A percentile compares a stretch with the other conserved stretches of the same genome.
These are phyloP conservation scores for Leccinum variabile DNA, from an alignment of 1,284 basidiomycete species.

Conservation along the genomic window DNA sequence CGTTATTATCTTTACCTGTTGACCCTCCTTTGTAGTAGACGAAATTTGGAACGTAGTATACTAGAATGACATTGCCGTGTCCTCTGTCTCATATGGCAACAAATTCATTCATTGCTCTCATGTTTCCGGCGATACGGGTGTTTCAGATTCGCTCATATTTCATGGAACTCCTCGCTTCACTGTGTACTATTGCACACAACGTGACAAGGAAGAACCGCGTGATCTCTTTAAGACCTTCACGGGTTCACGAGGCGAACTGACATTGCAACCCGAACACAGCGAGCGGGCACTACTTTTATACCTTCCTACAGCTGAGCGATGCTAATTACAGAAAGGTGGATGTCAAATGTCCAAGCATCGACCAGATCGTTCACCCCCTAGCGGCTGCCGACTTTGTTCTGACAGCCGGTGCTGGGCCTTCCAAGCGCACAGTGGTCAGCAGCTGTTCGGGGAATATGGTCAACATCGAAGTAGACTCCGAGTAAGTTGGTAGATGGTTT, in stretches of 20 bases:
- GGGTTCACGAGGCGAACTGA: constrained; percentile 79
- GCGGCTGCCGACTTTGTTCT: constrained; percentile 75
- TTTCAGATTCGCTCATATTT: constrained; percentile 83
- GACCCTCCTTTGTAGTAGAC: no score
- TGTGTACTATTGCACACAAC: constrained; percentile 76
- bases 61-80: background rate
- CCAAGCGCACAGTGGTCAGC: constrained; percentile 52
- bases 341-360: constrained; percentile 70
- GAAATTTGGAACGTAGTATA: no score
- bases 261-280: constrained; percentile 76
- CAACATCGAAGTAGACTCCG: constrained; percentile 75
- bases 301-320: constrained; percentile 81
- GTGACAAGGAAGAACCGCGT: constrained; percentile 61
- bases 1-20: no score
- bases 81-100: constrained; percentile 4
- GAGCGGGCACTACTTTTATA: constrained; percentile 91
- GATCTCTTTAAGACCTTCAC: constrained; percentile 65
- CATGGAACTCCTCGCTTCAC: constrained; percentile 90
- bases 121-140: constrained; percentile 93
- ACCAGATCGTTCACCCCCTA: constrained; percentile 86
- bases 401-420: constrained; percentile 41
- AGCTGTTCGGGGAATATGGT: constrained; percentile 77
- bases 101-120: constrained; percentile 10
- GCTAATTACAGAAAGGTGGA: constrained; percentile 78
- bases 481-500: constrained; percentile 41